Evolutionary conservation across 768 basidiomycete genomes (phyloP), one percentile per base, ranked within the genome.

Genomic region (Cyclocybe aegerita): DNA sequence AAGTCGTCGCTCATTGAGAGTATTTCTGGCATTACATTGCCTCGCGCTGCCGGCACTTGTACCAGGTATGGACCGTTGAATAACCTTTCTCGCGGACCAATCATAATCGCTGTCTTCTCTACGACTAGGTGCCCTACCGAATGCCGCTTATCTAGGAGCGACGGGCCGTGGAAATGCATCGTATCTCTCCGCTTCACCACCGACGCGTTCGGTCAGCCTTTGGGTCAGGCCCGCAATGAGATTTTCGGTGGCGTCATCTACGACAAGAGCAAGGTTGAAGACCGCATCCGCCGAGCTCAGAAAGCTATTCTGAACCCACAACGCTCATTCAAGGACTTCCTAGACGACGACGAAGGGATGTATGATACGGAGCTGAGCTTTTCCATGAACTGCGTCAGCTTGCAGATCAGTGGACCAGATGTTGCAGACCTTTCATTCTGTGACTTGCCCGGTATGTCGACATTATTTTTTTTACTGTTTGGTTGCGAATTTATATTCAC

Each of bases 1-100:
- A 90, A 90, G 58, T 88, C 86, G 0, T 90, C 88, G 0, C 73
- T 90, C 4, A 89, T 90, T 9, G 88, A 90, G 56, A 78, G 85
- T 0, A 88, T 90, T 40, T 87, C 86, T 0, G 85, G 87, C 0
- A 80, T 90, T 10, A 85, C 78, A 0, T 68, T 90, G 0, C 87
- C 87, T 17, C 76, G 86, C 8, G 84, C 83, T 0, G 72, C 80
- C 12, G 88, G 88, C 0, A 89, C 88, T 0, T 90, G 88, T 53
- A 91, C 88, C 0, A 74, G 88, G 88, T 83, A 53, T 46, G 23
- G 23, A 23, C 23, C 32, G 38, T 9, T 41, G 16, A 8, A 17
- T 23, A 10, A 31, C 9, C 6, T 11, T 14, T 30, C 12, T 49
- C 2, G 8, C 17, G n/a, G 7, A 23, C 23, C 23, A 23, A 23